Conservation (phyloP, 1,139 yeast genomes). For the Taphrina communis region DNA sequence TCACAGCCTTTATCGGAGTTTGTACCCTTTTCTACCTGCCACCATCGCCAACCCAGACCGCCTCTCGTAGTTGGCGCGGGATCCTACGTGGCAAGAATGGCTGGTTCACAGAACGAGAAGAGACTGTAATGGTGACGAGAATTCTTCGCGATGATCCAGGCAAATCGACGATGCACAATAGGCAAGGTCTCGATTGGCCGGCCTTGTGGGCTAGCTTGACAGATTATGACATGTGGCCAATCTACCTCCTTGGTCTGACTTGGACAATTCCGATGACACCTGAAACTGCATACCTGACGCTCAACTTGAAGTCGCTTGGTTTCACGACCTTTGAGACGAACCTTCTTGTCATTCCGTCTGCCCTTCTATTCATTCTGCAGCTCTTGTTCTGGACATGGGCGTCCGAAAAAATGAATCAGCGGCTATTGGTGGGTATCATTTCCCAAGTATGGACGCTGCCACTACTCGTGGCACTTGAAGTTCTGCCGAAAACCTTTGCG, state of each 20-base stretch:
- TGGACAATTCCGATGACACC: constrained; percentile 56
- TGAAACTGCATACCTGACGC: constrained; percentile 58
- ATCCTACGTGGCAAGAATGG: constrained; percentile 54
- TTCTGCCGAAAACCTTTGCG: constrained; percentile 47
- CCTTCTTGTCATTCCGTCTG: constrained; percentile 50
- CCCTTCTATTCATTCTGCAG: constrained; percentile 54
- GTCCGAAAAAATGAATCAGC: constrained; percentile 55
- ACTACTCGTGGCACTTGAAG: neutral
- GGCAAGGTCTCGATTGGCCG: constrained; percentile 59
- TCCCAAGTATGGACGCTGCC: constrained; percentile 39
- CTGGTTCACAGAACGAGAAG: constrained; percentile 66
- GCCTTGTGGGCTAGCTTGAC: constrained; percentile 55
- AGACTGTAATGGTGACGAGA: constrained; percentile 64
- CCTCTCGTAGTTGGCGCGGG: constrained; percentile 53
- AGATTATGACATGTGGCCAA: constrained; percentile 66
- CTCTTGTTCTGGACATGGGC: constrained; percentile 55
- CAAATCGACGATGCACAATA: constrained; percentile 63
- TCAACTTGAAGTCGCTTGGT: constrained; percentile 61
- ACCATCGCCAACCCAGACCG: constrained; percentile 64
- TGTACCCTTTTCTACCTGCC: constrained; percentile 61
- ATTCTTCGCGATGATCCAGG: constrained; percentile 68
- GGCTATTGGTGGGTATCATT: constrained; percentile 47
- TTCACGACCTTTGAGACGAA: constrained; percentile 63
- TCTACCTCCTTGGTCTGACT: constrained; percentile 59
- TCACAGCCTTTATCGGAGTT: constrained; percentile 61